Conservation (phyloP, 75 land plant species). For the Pinus tabuliformis region DNA sequence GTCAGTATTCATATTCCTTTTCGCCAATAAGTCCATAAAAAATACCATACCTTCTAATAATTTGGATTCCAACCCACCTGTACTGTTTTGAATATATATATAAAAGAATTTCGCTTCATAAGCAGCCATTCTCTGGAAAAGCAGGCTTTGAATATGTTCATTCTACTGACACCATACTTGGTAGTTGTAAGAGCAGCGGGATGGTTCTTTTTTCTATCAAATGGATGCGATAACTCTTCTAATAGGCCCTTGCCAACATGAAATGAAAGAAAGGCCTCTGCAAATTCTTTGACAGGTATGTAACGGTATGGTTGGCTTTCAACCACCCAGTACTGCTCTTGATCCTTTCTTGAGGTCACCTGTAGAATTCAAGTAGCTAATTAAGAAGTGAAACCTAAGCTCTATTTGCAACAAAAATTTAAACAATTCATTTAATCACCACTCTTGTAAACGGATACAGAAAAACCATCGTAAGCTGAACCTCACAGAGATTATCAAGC, state of each 20-base stretch:
- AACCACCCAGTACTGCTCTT: slow-evolving; percentile 46
- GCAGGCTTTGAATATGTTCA: slow-evolving; percentile 68
- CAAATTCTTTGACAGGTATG: slow-evolving; percentile 30
- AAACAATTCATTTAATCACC: neutral
- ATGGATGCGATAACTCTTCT: slow-evolving; percentile 33
- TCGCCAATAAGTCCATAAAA: slow-evolving; percentile 16
- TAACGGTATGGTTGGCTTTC: slow-evolving; percentile 25
- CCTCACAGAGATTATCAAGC: too few relatives aligned
- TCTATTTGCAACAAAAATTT: neutral
- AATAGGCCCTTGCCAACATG: slow-evolving; percentile 17
- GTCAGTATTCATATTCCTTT: slow-evolving; percentile 61
- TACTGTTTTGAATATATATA: slow-evolving; percentile 67
- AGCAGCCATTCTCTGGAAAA: slow-evolving; percentile 61
- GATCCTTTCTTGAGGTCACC: slow-evolving; percentile 53
- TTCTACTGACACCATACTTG: slow-evolving; percentile 56
- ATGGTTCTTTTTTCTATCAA: slow-evolving; percentile 28
- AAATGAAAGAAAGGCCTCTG: slow-evolving; percentile 21
- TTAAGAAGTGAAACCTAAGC: slow-evolving; percentile 11
- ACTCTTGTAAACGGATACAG: neutral
- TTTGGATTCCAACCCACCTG: slow-evolving; percentile 37
- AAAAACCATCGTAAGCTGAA: neutral
- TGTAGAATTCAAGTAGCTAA: slow-evolving; percentile 30
- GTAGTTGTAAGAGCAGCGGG: slow-evolving; percentile 51
- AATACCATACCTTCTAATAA: slow-evolving; percentile 16
- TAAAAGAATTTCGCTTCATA: slow-evolving; percentile 84